phyloP scores from a whole-genome alignment of 1,139 yeast genomes.

The Suzukiozyma palmioleophila region DNA sequence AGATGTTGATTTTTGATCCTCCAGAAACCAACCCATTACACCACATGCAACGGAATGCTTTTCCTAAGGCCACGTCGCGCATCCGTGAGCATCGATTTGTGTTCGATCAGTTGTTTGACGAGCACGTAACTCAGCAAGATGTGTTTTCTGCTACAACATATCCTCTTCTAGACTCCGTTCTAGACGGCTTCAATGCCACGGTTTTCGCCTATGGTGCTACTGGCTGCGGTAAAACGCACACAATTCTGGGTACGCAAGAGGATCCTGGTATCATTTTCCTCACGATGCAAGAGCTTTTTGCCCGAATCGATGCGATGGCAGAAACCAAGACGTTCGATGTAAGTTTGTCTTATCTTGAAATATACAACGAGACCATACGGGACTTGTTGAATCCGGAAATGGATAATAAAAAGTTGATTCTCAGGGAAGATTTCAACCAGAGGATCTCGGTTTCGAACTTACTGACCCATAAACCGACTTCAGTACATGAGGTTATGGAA shows the following conservation, averaged over 20 bases:
- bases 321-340: conserved; percentile 60
- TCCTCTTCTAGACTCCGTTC: conserved; percentile 67
- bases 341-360: conserved; percentile 73
- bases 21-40: conserved; percentile 68
- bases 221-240: conserved; percentile 97
- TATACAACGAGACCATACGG: conserved; percentile 83
- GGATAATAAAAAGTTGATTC: conserved; percentile 40
- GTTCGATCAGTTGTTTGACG: conserved; percentile 77
- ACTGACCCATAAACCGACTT: conserved; percentile 57
- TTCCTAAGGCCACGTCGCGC: conserved; percentile 47
- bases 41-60: conserved; percentile 54
- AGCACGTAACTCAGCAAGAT: conserved; percentile 55
- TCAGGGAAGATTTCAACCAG: conserved; percentile 69
- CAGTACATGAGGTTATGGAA: conserved; percentile 78
- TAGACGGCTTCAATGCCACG: conserved; percentile 86
- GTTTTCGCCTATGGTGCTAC: conserved; percentile 90
- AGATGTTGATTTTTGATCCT: conserved; percentile 88
- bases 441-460: conserved; percentile 73
- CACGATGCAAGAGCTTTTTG: conserved; percentile 74
- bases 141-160: conserved; percentile 65
- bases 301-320: conserved; percentile 47
- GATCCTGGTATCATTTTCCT: conserved; percentile 79
- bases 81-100: conserved; percentile 76
- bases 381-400: conserved; percentile 66
- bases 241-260: conserved; percentile 72